Evolutionary conservation across 2,329 filamentous ascomycete genomes (phyloP), one percentile per base, ranked within the genome.

Genomic region (Ophiobolus disseminans): DNA sequence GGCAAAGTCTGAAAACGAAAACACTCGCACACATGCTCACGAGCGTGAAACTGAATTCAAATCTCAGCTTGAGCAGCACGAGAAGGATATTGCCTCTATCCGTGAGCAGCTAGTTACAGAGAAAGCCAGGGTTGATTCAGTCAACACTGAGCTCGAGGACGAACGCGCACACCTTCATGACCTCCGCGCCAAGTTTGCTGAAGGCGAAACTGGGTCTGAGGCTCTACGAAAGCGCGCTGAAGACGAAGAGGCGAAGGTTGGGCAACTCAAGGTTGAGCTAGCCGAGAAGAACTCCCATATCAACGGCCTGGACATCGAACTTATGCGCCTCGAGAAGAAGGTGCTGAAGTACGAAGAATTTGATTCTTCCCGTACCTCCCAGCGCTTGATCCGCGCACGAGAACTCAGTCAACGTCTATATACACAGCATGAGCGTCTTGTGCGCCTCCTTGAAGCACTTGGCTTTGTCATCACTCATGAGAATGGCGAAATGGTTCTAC

Each of bases 381-480:
- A 84, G 36, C 88, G 91, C 36, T 87, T 88, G 31, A 78, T 80
- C 42, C 87, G 86, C 54, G 87, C 90, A 4, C 91, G 90, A 68
- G 90, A 97, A 55, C 78, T 97, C 10, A 95, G 91, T 1, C 88
- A 91, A 63, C 85, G 87, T 46, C 79, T 97, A 3, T 95, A 90
- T 69, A 82, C 85, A 1, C 90, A 96, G 53, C 92, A 94, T 54
- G 89, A 95, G 60, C 87, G 90, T 19, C 79, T 97, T n/a, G 83
- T 84, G 50, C 86, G 88, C 41, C 84, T 99, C 38, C 80, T 99
- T 0, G 92, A 97, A 67, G 85, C 91, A 22, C 80, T 97, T 4
- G 93, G 93, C 10, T 96, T 94, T 67, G 86, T 88, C 0, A 82
- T 97, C 13, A 85, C 85, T 2, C 86, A 90, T 25, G 86, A 91